Evolutionary conservation across 495 filamentous ascomycete genomes (phyloP).

Genomic region (Penicillium roqueforti): DNA sequence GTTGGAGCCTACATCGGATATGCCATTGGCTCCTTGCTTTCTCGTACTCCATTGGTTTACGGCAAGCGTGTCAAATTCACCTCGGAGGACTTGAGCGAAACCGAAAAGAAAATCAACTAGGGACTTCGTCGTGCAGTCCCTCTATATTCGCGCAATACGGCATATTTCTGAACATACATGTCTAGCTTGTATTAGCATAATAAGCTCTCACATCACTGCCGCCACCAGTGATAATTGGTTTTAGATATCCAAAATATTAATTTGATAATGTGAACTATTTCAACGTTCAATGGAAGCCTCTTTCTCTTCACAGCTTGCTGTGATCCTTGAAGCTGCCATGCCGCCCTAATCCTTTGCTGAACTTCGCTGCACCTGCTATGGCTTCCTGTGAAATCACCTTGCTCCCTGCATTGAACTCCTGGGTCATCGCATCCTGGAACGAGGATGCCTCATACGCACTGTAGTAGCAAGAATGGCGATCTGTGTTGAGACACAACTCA

Average conservation of each 20-base stretch:
- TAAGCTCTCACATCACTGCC: not conserved
- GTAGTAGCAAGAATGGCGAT: slow-evolving; percentile 40
- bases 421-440: slow-evolving; percentile 41
- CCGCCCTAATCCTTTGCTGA: slow-evolving; percentile 38
- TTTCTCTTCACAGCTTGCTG: slow-evolving; percentile 16
- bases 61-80: slow-evolving; percentile 63
- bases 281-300: no score
- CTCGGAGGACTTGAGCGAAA: slow-evolving; percentile 19
- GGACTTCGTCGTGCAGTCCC: not conserved
- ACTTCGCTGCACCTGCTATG: slow-evolving; percentile 39
- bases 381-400: slow-evolving; percentile 37
- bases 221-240: not conserved
- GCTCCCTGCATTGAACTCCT: slow-evolving; percentile 40
- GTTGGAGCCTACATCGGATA: slow-evolving; percentile 67
- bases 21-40: slow-evolving; percentile 56
- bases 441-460: slow-evolving; percentile 37
- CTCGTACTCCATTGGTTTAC: slow-evolving; percentile 51
- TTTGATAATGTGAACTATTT: slow-evolving; percentile 11
- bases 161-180: not conserved
- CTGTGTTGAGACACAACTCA: slow-evolving; percentile 41
- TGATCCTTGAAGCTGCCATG: slow-evolving; percentile 37
- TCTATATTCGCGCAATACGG: not conserved
- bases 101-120: slow-evolving; percentile 31
- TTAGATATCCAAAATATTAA: not conserved
- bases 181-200: not conserved